Evolutionary conservation across 73 alveolate genomes (phyloP).

Genomic region (Tetrahymena borealis): DNA sequence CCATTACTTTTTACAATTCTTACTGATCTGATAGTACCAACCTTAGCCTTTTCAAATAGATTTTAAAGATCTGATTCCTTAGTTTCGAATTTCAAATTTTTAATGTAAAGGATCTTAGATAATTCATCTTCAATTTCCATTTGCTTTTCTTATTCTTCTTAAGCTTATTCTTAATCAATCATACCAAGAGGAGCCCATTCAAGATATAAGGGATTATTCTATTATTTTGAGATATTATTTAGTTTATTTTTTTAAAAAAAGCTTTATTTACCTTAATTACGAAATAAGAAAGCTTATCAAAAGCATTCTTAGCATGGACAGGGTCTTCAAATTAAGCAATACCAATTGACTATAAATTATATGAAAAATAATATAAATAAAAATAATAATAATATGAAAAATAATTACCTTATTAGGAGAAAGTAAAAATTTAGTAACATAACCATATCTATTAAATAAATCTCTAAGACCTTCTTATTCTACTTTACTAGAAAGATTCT

Average conservation of each 20-base stretch:
- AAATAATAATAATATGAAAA: not conserved
- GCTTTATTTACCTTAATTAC: constrained; percentile 37
- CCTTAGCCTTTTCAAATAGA: constrained; percentile 64
- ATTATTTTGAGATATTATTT: not conserved
- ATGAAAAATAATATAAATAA: not conserved
- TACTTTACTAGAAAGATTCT: constrained; percentile 73
- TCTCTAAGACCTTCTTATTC: constrained; percentile 66
- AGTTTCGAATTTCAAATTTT: constrained; percentile 82
- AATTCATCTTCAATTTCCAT: constrained; percentile 54
- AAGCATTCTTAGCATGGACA: constrained; percentile 79
- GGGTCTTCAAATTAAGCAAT: constrained; percentile 73
- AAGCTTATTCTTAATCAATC: constrained; percentile 42
- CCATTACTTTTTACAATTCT: constrained; percentile 75
- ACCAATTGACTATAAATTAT: constrained; percentile 68
- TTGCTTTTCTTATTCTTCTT: constrained; percentile 48
- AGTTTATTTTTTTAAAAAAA: not conserved
- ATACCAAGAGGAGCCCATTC: constrained; percentile 84
- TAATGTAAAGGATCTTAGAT: constrained; percentile 78
- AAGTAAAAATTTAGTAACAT: constrained; percentile 59
- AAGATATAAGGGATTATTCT: constrained; percentile 53
- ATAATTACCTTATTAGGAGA: constrained; percentile 69
- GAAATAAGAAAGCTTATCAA: constrained; percentile 79
- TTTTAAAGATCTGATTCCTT: constrained; percentile 66
- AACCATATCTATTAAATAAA: constrained; percentile 82
- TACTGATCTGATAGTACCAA: constrained; percentile 61